A percentile compares a stretch with the other conserved stretches of the same genome.
phyloP scores from a whole-genome alignment of 768 basidiomycete genomes.

The Lactarius quietus region DNA sequence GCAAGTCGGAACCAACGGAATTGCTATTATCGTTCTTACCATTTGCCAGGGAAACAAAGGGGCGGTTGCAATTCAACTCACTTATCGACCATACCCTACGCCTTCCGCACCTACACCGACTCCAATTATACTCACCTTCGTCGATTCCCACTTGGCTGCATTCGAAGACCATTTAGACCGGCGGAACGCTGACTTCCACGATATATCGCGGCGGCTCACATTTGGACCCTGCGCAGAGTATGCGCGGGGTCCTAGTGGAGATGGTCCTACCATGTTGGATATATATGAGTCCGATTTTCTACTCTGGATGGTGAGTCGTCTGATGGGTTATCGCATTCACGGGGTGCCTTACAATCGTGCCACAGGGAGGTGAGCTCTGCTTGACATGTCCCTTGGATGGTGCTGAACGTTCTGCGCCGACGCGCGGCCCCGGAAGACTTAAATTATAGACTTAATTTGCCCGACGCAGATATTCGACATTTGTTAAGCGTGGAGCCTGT shows the following conservation, averaged over 20 bases:
- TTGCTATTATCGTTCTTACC: not conserved
- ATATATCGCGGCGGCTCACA: slow-evolving; percentile 53
- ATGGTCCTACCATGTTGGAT: not conserved
- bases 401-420: not conserved
- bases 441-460: slow-evolving; percentile 73
- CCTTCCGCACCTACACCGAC: slow-evolving; percentile 29
- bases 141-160: slow-evolving; percentile 81
- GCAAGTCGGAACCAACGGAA: not conserved
- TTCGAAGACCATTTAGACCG: slow-evolving; percentile 76
- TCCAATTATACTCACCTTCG: slow-evolving; percentile 60
- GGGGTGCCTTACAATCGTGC: not conserved
- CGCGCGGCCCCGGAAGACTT: slow-evolving; percentile 48
- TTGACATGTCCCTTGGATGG: not conserved
- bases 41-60: slow-evolving; percentile 78
- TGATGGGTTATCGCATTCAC: slow-evolving; percentile 31
- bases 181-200: slow-evolving; percentile 71
- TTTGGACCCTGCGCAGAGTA: slow-evolving; percentile 42
- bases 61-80: slow-evolving; percentile 60
- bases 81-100: slow-evolving; percentile 45
- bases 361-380: slow-evolving; percentile 46
- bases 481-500: slow-evolving; percentile 47
- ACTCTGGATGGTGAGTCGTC: slow-evolving; percentile 24
- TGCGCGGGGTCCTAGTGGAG: slow-evolving; percentile 7
- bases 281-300: slow-evolving; percentile 23
- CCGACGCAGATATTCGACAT: slow-evolving; percentile 57